Evolutionary conservation across 2,329 filamentous ascomycete genomes (phyloP).

Genomic region (Aspergillus hiratsukae): DNA sequence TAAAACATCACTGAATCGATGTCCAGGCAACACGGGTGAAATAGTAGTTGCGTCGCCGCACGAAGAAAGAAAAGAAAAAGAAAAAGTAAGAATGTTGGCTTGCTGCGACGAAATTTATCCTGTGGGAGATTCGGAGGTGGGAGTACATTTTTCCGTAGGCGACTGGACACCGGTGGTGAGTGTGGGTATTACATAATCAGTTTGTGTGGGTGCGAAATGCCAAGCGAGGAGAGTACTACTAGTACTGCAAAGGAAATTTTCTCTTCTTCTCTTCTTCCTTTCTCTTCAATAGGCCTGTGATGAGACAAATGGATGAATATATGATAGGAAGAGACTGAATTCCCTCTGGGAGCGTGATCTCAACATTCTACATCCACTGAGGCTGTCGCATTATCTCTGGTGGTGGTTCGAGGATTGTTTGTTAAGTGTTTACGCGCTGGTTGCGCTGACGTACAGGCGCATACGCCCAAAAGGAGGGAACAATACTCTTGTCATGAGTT

Average conservation of each 20-base stretch:
- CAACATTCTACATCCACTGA: slow-evolving; percentile 39
- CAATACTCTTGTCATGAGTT: neutral
- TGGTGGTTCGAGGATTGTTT: neutral
- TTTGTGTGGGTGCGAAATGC: neutral
- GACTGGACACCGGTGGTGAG: neutral
- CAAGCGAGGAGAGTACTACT: slow-evolving; percentile 1
- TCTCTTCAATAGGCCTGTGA: slow-evolving; percentile 35
- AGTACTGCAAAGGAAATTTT: slow-evolving; percentile 4
- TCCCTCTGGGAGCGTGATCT: slow-evolving; percentile 36
- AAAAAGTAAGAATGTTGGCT: slow-evolving; percentile 19
- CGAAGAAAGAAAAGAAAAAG: slow-evolving; percentile 60
- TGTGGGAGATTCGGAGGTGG: slow-evolving; percentile 13
- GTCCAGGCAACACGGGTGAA: slow-evolving; percentile 79
- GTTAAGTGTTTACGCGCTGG: neutral
- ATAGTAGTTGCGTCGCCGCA: slow-evolving; percentile 72
- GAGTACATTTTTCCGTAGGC: slow-evolving; percentile 10
- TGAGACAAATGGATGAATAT: slow-evolving; percentile 38
- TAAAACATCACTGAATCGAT: slow-evolving; percentile 48
- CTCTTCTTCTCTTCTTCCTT: slow-evolving; percentile 13
- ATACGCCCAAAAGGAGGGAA: neutral
- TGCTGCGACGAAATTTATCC: slow-evolving; percentile 17
- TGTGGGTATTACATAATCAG: slow-evolving; percentile 1
- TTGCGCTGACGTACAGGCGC: neutral
- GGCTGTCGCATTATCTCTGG: slow-evolving; percentile 21
- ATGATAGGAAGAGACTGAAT: slow-evolving; percentile 50